Conservation (phyloP, 2,329 filamentous ascomycete species). For the Alternaria ventricosa region DNA sequence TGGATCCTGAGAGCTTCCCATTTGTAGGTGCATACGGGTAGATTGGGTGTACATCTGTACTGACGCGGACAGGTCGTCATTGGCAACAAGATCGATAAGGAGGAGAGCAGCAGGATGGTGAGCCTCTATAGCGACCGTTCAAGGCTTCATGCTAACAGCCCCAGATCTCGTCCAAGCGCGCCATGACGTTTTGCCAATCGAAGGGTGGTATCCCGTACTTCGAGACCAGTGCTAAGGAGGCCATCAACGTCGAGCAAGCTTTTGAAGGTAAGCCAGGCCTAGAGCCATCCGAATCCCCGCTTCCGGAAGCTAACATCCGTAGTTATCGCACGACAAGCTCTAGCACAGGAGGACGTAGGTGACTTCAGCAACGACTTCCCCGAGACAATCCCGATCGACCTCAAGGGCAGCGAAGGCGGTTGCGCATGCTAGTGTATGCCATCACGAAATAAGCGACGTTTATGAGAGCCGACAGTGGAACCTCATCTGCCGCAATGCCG, state of each 20-base stretch:
- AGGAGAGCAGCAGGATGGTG: conserved; percentile 94
- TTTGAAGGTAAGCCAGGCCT: conserved; percentile 62
- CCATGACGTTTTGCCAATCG: conserved; percentile 96
- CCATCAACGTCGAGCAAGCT: conserved; percentile 93
- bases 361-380: conserved; percentile 98
- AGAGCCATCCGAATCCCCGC: not conserved
- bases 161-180: conserved; percentile 91
- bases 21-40: conserved; percentile 69
- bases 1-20: conserved; percentile 96
- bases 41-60: not conserved
- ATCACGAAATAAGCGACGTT: conserved; percentile 10
- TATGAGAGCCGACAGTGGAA: conserved; percentile 1
- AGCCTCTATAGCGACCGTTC: conserved; percentile 32
- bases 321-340: conserved; percentile 96
- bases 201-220: conserved; percentile 99
- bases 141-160: conserved; percentile 14
- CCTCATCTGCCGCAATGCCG: conserved; percentile 6
- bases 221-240: conserved; percentile 98
- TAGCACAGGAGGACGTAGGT: conserved; percentile 96
- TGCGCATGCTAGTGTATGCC: conserved; percentile 75
- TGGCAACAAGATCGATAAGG: conserved; percentile 98
- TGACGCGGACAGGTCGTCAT: conserved; percentile 75
- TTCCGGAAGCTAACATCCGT: conserved; percentile 8
- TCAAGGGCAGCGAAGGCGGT: conserved; percentile 90
- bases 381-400: conserved; percentile 97